A percentile compares a stretch with the other conserved stretches of the same genome.
These are phyloP conservation scores for Scheffersomyces parashehatae DNA, from an alignment of 1,139 yeast genomes.

Conservation along the genomic window DNA sequence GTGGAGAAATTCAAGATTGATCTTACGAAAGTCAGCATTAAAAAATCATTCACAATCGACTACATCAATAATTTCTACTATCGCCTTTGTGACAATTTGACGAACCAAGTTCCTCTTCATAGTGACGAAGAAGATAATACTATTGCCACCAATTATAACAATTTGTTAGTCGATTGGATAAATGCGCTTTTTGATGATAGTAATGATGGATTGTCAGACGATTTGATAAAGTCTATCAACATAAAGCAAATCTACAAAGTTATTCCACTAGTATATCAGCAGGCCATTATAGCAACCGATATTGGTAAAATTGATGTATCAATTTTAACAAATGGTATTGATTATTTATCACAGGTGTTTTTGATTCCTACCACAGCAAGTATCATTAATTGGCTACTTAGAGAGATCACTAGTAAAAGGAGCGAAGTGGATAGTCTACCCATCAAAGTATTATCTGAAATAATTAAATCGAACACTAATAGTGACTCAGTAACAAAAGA, in stretches of 20 bases:
- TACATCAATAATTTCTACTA: constrained; percentile 37
- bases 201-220: constrained; percentile 86
- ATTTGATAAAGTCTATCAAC: constrained; percentile 64
- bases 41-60: constrained; percentile 34
- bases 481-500: constrained; percentile 10
- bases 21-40: constrained; percentile 22
- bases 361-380: constrained; percentile 41
- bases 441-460: constrained; percentile 21
- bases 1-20: constrained; percentile 47
- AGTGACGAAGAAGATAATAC: constrained; percentile 30
- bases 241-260: constrained; percentile 68
- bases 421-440: constrained; percentile 8
- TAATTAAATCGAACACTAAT: constrained; percentile 22
- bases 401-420: constrained; percentile 10
- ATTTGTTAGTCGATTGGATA: constrained; percentile 73
- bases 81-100: constrained; percentile 34
- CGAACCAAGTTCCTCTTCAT: constrained; percentile 15
- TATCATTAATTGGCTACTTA: constrained; percentile 33
- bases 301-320: constrained; percentile 46
- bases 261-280: constrained; percentile 73
- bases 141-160: constrained; percentile 39
- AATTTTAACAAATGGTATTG: constrained; percentile 42
- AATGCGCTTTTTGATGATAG: constrained; percentile 69
- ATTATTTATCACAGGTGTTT: constrained; percentile 45
- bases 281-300: constrained; percentile 65